Evolutionary conservation across 495 filamentous ascomycete genomes (phyloP).

Genomic region (Penicillium maclennaniae): DNA sequence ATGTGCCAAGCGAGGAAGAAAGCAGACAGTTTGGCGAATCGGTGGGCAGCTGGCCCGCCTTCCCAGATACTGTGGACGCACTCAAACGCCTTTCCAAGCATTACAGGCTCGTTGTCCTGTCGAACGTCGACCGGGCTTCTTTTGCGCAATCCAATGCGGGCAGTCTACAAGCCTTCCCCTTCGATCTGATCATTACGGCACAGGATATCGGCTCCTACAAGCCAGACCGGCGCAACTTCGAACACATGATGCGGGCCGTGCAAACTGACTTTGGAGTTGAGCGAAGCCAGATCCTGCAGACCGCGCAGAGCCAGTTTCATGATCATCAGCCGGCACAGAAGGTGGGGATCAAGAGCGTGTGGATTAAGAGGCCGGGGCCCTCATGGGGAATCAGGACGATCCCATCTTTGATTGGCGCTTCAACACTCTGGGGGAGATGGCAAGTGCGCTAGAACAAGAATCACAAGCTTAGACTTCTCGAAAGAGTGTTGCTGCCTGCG

Average conservation of each 20-base stretch:
- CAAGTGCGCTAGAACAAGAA: slow-evolving; percentile 49
- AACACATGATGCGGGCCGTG: slow-evolving; percentile 55
- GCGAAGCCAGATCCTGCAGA: slow-evolving; percentile 57
- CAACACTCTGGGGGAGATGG: slow-evolving; percentile 66
- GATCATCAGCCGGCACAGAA: slow-evolving; percentile 68
- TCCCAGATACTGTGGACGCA: slow-evolving; percentile 60
- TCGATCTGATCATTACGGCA: slow-evolving; percentile 70
- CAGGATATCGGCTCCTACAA: slow-evolving; percentile 76
- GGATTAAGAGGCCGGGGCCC: slow-evolving; percentile 60
- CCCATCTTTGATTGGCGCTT: slow-evolving; percentile 57
- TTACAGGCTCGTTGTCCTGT: slow-evolving; percentile 68
- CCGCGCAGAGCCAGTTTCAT: slow-evolving; percentile 64
- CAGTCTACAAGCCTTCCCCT: slow-evolving; percentile 47
- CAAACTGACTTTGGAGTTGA: slow-evolving; percentile 52
- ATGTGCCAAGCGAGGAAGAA: slow-evolving; percentile 27
- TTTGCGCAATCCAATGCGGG: slow-evolving; percentile 52
- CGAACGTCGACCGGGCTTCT: slow-evolving; percentile 65
- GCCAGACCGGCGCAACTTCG: slow-evolving; percentile 63
- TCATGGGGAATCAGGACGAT: slow-evolving; percentile 40
- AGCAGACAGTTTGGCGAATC: slow-evolving; percentile 45
- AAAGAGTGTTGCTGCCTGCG: not conserved
- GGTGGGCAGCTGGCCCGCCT: slow-evolving; percentile 59
- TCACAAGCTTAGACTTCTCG: not conserved
- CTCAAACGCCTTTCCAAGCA: slow-evolving; percentile 51
- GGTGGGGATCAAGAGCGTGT: slow-evolving; percentile 60